A percentile compares a stretch with the other conserved stretches of the same genome.
These are phyloP conservation scores for Fraxinus latifolia DNA, from an alignment of 305 asterid genomes.

Conservation along the genomic window DNA sequence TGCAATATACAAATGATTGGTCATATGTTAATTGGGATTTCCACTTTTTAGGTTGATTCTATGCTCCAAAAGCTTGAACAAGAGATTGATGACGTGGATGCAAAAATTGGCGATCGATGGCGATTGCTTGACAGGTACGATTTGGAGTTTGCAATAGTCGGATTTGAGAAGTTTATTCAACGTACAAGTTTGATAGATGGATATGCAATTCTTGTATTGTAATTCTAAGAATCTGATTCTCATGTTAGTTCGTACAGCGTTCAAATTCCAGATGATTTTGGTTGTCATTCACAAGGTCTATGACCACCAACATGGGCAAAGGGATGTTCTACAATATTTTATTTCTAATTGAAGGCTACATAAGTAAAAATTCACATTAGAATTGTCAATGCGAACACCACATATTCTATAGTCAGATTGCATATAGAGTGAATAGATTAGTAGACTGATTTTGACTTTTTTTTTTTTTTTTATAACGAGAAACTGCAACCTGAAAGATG, in stretches of 20 bases:
- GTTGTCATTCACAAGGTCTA: not conserved
- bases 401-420: not conserved
- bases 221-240: not conserved
- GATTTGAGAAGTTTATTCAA: conserved; percentile 10
- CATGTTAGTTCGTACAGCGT: not conserved
- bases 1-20: not conserved
- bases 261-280: not conserved
- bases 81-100: conserved; percentile 96
- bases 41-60: conserved; percentile 68
- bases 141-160: conserved; percentile 15
- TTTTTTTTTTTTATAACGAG: not conserved
- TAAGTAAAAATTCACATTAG: not conserved
- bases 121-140: conserved; percentile 88
- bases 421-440: not conserved
- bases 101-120: conserved; percentile 89
- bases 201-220: not conserved
- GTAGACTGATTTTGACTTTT: not conserved
- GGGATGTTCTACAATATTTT: not conserved
- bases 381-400: not conserved
- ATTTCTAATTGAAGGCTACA: not conserved
- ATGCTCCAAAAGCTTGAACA: conserved; percentile 98
- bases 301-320: not conserved
- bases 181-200: not conserved
- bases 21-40: conserved; percentile 20
- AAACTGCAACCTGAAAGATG: not conserved